Conservation (phyloP, 768 basidiomycete genomes). For the Leccinum variicolor region DNA sequence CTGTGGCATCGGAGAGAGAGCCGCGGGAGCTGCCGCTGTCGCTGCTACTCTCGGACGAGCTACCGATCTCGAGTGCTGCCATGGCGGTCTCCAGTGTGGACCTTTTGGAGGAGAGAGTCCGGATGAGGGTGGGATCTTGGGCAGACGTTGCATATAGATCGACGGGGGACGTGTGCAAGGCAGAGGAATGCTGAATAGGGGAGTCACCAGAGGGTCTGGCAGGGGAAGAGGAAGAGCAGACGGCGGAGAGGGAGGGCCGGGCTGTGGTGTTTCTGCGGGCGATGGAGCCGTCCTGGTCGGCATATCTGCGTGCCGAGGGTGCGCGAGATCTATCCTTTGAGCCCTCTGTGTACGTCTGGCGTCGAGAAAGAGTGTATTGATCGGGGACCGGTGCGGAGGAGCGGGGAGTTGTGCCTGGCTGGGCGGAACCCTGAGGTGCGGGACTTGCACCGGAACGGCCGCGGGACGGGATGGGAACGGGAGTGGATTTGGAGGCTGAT, state of each 20-base stretch:
- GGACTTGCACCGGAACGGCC: slow-evolving; percentile 56
- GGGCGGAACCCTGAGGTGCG: slow-evolving; percentile 22
- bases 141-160: slow-evolving; percentile 24
- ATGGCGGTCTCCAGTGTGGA: slow-evolving; percentile 38
- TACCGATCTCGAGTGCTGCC: slow-evolving; percentile 35
- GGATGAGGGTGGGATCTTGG: slow-evolving; percentile 33
- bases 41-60: slow-evolving; percentile 58
- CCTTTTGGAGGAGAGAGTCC: slow-evolving; percentile 32
- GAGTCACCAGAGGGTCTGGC: slow-evolving; percentile 22
- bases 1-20: slow-evolving; percentile 68
- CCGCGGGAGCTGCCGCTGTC: slow-evolving; percentile 48
- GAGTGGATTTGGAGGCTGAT: slow-evolving; percentile 39
- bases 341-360: slow-evolving; percentile 49
- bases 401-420: slow-evolving; percentile 30
- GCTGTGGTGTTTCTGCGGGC: slow-evolving; percentile 45
- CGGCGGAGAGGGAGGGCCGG: slow-evolving; percentile 44
- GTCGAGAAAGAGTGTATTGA: slow-evolving; percentile 41
- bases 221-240: slow-evolving; percentile 32
- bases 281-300: slow-evolving; percentile 51
- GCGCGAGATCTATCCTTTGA: slow-evolving; percentile 54
- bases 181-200: slow-evolving; percentile 12
- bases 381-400: slow-evolving; percentile 40
- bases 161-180: slow-evolving; percentile 16
- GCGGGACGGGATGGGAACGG: slow-evolving; percentile 39
- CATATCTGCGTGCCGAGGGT: slow-evolving; percentile 57